Base-by-base conservation (phyloP, 805 yeast genomes). In the Yamadazyma kitorensis region DNA sequence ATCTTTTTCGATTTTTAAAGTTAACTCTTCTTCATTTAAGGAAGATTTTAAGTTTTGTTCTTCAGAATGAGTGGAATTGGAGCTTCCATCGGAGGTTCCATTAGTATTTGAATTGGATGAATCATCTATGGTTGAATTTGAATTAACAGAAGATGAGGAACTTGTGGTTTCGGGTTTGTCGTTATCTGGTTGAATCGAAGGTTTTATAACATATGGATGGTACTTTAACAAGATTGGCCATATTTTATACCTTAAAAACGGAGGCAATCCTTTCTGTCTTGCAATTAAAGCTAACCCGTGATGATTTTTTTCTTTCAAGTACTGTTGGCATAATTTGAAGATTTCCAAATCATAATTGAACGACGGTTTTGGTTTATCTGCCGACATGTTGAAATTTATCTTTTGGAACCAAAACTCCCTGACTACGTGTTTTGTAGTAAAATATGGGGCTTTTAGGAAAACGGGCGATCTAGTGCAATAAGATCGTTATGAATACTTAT, bases 161-260 rank as follows among this genome's bases (percentile, higher is more conserved):
- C 24, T 22, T 4, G 12, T 16, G 16, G 31, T 28, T 9, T 30
- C 20, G 2, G 34, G 20, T n/a, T 29, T 29, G 9, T 64, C 68
- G 17, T 52, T 60, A 50, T 74, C 91, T 2, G 86, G 80, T 41
- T 75, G 73, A 23, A 86, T 70, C 46, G 76, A 82, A 0, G 96
- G 96, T 31, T 78, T 69, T 20, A 76, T 59, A 10, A 86, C 95
- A 64, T 80, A 85, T 1, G 97, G 96, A 55, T 89, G 97, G 48
- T 78, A 78, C 45, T 80, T 80, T 37, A 89, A 58, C 32, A 89
- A 57, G 4, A 86, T 60, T 1, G 96, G 96, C 97, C 97, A 89
- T 6, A 86, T 83, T 37, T 72, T 67, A 45, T 77, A 78, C 40
- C 98, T 70, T 34, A 87, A 64, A 37, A 78, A 72, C 1, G 95